Percentiles rank a stretch among this genome's conserved stretches.
Conservation (phyloP, 176 grass and related monocot species). For the Aegilops bicornis region DNA sequence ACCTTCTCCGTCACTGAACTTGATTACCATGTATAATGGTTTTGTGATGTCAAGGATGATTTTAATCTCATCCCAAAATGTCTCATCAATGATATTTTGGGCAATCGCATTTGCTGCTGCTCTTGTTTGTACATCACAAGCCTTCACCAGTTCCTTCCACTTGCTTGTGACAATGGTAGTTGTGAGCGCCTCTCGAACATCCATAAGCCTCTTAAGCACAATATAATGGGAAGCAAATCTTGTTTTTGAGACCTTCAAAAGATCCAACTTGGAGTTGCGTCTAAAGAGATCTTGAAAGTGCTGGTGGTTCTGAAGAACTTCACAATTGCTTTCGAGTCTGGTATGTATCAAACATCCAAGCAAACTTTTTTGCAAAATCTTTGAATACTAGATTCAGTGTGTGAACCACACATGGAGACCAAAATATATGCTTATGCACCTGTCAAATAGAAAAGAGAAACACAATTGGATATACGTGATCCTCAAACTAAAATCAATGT, state of each 20-base stretch:
- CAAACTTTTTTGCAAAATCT: conserved; percentile 14
- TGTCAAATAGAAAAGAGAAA: background rate
- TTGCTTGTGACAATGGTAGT: background rate
- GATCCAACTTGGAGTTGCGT: conserved; percentile 1
- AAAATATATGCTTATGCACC: conserved; percentile 12
- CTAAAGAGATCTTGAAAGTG: conserved; percentile 19
- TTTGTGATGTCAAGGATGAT: background rate
- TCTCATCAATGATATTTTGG: background rate
- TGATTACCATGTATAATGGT: background rate
- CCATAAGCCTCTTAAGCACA: background rate
- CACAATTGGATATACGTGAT: background rate
- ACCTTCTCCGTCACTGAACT: background rate
- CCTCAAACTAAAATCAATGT: background rate
- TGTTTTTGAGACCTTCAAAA: conserved; percentile 24
- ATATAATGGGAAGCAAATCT: background rate
- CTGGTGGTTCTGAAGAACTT: background rate
- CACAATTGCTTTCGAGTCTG: background rate
- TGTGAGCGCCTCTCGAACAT: background rate
- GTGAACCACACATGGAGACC: background rate
- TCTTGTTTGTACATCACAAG: background rate
- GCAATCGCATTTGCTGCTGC: background rate
- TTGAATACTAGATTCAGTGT: conserved; percentile 24
- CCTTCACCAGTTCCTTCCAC: background rate
- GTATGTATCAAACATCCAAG: conserved; percentile 9
- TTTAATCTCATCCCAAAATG: background rate